Evolutionary conservation across 345 rosid genomes (phyloP), one percentile per base, ranked within the genome.

Genomic region (Camelina sativa): DNA sequence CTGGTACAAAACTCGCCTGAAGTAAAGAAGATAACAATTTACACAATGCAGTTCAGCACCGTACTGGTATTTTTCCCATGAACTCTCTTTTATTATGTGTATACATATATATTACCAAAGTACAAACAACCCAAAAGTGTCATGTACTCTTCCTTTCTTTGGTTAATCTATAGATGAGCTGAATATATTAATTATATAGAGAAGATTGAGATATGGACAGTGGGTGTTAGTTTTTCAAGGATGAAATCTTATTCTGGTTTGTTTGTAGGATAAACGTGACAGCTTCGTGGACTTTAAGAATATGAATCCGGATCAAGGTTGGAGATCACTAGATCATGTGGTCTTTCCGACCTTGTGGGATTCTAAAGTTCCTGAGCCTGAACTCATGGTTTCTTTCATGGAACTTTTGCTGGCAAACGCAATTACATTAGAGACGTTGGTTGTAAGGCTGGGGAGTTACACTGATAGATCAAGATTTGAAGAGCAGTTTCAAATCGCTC

Each of bases 1-100:
- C 73, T 73, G 19, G 72, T 84, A 17, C 76, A 65, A 25, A 76
- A 74, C 58, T 79, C 81, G n/a, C 71, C 76, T 56, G 22, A 16
- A 41, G 67, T 81, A 25, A 40, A 77, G 47, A 76, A 81, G 69
- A 52, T 81, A 70, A 34, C 72, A 7, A 63, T 71, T 23, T 32
- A 40, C 34, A 13, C 66, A 22, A 20, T 40, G 22, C 3, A 11
- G 8, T 12, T 30, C 34, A 40, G 3, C 50, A 20, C 12, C 19
- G 0, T 7, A 20, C 10, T 40, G 50, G 66, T 62, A 61, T 40
- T 0, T 12, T 38, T 12, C 7, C 48, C n/a, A 0, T 40, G 43
- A 20, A 20, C 32, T 25, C 17, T 61, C 15, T 61, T 61, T 12
- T 28, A 15, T 55, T 28, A 55, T 8, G 38, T 1, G 28, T 7